These are phyloP conservation scores for Bolboschoenoplectus hybrid DNA, from an alignment of 202 grass and related monocot species.

Conservation along the genomic window DNA sequence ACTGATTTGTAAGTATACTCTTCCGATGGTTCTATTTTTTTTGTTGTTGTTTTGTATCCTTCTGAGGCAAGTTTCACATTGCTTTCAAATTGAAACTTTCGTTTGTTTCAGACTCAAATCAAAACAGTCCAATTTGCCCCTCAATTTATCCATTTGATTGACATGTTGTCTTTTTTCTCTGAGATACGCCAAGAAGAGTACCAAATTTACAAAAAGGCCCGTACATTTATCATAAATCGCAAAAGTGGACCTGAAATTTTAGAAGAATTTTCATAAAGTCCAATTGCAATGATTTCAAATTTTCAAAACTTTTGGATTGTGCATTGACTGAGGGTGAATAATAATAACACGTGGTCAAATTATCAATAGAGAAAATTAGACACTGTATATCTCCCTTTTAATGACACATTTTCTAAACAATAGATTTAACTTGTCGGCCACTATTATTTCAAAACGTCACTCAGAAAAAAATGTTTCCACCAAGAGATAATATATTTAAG, in stretches of 20 bases:
- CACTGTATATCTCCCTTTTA: background rate
- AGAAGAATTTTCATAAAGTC: background rate
- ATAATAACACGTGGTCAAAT: background rate
- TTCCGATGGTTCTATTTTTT: constrained; percentile 17
- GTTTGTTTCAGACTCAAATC: background rate
- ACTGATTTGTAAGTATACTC: constrained; percentile 36
- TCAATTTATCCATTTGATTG: constrained; percentile 26
- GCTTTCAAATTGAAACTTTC: constrained; percentile 15
- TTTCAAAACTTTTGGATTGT: background rate
- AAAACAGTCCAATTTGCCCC: background rate
- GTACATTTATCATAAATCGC: background rate
- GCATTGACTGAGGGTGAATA: background rate
- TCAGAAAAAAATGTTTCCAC: background rate
- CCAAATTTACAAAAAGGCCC: background rate
- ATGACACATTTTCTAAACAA: background rate
- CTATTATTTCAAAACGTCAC: background rate
- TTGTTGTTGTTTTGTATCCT: background rate
- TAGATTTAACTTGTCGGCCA: background rate
- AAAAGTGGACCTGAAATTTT: background rate
- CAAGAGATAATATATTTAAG: background rate
- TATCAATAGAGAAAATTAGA: background rate
- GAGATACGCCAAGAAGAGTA: constrained; percentile 9
- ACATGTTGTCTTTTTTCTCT: constrained; percentile 6
- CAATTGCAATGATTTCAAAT: background rate
- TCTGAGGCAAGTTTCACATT: constrained; percentile 25